Conservation (phyloP, 805 yeast species). For the Candida insectorum region DNA sequence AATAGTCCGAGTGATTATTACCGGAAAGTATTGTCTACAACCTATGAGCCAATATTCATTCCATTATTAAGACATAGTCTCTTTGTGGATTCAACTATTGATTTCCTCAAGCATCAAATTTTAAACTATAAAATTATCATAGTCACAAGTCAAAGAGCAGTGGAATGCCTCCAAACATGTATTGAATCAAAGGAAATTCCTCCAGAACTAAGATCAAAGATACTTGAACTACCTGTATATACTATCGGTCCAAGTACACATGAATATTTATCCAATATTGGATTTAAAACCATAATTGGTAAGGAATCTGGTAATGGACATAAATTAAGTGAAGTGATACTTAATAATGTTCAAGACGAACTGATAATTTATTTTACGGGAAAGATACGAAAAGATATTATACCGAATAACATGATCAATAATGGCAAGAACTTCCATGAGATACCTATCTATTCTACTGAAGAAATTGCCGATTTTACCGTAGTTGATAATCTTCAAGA, state of each 20-base stretch:
- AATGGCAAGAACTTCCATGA: constrained; percentile 51
- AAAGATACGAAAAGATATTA: constrained; percentile 73
- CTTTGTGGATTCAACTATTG: constrained; percentile 42
- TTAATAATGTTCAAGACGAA: constrained; percentile 23
- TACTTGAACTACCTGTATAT: constrained; percentile 56
- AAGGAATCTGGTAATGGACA: constrained; percentile 77
- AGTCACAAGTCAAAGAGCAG: constrained; percentile 89
- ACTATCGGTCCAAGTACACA: constrained; percentile 93
- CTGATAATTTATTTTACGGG: constrained; percentile 78
- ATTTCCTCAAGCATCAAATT: constrained; percentile 40
- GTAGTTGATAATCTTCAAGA: constrained; percentile 37
- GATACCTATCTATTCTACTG: constrained; percentile 66
- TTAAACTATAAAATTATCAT: constrained; percentile 43
- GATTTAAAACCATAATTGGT: constrained; percentile 67
- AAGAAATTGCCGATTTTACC: constrained; percentile 35
- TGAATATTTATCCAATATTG: constrained; percentile 51
- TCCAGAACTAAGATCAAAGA: constrained; percentile 10
- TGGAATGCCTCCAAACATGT: constrained; percentile 63
- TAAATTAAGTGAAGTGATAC: constrained; percentile 60
- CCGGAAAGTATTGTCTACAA: constrained; percentile 8
- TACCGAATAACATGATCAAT: constrained; percentile 56
- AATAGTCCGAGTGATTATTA: constrained; percentile 72
- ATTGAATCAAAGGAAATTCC: constrained; percentile 23
- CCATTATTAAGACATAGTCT: constrained; percentile 70
- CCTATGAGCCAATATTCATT: constrained; percentile 46